Evolutionary conservation across 2,329 filamentous ascomycete genomes (phyloP).

Genomic region (Sarocladiaceae sp.): DNA sequence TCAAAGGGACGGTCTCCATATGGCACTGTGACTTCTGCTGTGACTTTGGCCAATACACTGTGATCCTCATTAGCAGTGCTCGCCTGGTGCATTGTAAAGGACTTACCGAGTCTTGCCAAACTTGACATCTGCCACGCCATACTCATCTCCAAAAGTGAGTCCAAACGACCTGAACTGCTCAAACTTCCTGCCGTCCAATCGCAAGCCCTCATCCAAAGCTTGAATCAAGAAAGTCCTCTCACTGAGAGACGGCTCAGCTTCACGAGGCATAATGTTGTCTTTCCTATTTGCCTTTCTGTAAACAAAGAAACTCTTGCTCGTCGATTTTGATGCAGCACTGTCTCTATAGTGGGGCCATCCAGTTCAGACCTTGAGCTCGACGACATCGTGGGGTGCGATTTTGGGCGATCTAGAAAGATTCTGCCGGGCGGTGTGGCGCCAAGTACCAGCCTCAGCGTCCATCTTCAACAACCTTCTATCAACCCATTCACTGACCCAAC

Average conservation of each 20-base stretch:
- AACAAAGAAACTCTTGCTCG: background rate
- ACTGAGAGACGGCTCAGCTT: conserved; percentile 84
- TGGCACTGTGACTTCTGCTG: conserved; percentile 82
- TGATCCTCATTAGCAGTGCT: background rate
- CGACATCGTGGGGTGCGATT: conserved; percentile 9
- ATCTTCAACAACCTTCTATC: conserved; percentile 1
- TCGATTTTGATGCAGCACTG: background rate
- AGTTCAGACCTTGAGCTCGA: conserved; percentile 11
- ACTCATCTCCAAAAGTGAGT: conserved; percentile 83
- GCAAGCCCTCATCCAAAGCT: conserved; percentile 74
- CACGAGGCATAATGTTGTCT: conserved; percentile 72
- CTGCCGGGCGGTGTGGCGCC: conserved; percentile 44
- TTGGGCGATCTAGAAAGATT: conserved; percentile 29
- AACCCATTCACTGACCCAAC: background rate
- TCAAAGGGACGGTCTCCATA: conserved; percentile 89
- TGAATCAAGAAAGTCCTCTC: conserved; percentile 83
- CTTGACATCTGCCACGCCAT: conserved; percentile 82
- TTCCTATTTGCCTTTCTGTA: background rate
- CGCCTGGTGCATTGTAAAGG: background rate
- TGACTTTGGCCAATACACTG: conserved; percentile 80
- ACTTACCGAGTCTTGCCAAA: conserved; percentile 84
- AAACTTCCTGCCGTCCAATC: conserved; percentile 77
- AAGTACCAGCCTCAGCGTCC: background rate
- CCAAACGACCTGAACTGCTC: conserved; percentile 76
- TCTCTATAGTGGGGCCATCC: background rate